Evolutionary conservation across 805 yeast species (phyloP).

Genomic region (Zygoascus flipseniorum): DNA sequence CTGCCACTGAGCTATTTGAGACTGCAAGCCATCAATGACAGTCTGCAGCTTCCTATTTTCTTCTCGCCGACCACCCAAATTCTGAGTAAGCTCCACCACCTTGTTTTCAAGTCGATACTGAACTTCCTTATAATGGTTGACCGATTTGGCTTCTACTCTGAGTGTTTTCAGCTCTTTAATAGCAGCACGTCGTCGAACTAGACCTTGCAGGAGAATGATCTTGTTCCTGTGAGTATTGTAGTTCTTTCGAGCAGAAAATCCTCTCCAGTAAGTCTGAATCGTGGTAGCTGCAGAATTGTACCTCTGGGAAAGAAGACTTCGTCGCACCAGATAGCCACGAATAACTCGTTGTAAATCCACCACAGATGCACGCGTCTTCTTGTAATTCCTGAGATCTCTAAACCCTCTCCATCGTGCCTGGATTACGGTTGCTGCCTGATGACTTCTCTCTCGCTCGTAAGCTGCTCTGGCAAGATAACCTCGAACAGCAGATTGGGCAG

Average conservation of each 20-base stretch:
- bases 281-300: slow-evolving; percentile 55
- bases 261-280: slow-evolving; percentile 70
- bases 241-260: slow-evolving; percentile 49
- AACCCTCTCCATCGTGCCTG: slow-evolving; percentile 51
- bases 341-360: slow-evolving; percentile 48
- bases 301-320: slow-evolving; percentile 40
- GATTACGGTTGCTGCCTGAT: slow-evolving; percentile 54
- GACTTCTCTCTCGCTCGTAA: slow-evolving; percentile 41
- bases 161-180: slow-evolving; percentile 50
- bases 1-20: slow-evolving; percentile 24
- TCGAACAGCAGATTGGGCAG: slow-evolving; percentile 53
- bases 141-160: slow-evolving; percentile 86
- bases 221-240: slow-evolving; percentile 42
- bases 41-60: slow-evolving; percentile 67
- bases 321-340: slow-evolving; percentile 45
- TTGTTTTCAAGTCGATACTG: slow-evolving; percentile 92
- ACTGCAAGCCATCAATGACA: slow-evolving; percentile 41
- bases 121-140: slow-evolving; percentile 80
- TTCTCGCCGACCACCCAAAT: slow-evolving; percentile 65
- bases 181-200: slow-evolving; percentile 71
- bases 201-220: slow-evolving; percentile 66
- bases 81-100: slow-evolving; percentile 91
- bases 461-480: slow-evolving; percentile 55
- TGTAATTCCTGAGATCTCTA: slow-evolving; percentile 42
- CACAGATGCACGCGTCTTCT: slow-evolving; percentile 44